Evolutionary conservation across 169 alveolate species (phyloP).

Genomic region (Condylostoma magnum): DNA sequence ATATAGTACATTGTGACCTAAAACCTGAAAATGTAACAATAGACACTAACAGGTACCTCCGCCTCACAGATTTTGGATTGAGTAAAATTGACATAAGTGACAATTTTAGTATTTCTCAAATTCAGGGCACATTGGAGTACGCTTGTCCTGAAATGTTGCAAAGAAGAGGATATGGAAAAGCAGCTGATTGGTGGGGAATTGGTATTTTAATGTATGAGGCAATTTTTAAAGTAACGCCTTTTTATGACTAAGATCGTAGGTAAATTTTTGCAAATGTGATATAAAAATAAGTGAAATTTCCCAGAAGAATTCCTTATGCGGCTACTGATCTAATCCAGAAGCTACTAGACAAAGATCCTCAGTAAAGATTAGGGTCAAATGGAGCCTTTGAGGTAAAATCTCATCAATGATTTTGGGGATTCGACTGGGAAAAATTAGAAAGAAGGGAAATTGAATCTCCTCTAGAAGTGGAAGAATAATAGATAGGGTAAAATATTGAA

Average conservation of each 20-base stretch:
- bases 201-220: not conserved
- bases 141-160: constrained; percentile 11
- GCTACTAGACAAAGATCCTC: not conserved
- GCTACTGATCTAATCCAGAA: not conserved
- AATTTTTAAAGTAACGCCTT: not conserved
- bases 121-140: constrained; percentile 9
- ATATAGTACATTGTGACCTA: constrained; percentile 77
- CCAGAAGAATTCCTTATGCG: not conserved
- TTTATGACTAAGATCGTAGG: not conserved
- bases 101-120: not conserved
- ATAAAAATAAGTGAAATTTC: not conserved
- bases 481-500: too few relatives aligned
- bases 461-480: not conserved
- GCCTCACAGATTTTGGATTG: constrained; percentile 80
- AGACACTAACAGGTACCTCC: constrained; percentile 71
- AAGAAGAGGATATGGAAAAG: not conserved
- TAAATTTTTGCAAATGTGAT: not conserved
- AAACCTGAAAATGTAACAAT: constrained; percentile 83
- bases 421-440: not conserved
- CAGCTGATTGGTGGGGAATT: constrained; percentile 4
- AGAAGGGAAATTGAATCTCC: not conserved
- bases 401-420: not conserved
- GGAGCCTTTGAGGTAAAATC: not conserved
- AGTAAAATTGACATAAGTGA: constrained; percentile 48
- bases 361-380: not conserved